These are phyloP conservation scores for Didymellaceae sp. DNA, from an alignment of 2,329 filamentous ascomycete genomes.

Conservation along the genomic window DNA sequence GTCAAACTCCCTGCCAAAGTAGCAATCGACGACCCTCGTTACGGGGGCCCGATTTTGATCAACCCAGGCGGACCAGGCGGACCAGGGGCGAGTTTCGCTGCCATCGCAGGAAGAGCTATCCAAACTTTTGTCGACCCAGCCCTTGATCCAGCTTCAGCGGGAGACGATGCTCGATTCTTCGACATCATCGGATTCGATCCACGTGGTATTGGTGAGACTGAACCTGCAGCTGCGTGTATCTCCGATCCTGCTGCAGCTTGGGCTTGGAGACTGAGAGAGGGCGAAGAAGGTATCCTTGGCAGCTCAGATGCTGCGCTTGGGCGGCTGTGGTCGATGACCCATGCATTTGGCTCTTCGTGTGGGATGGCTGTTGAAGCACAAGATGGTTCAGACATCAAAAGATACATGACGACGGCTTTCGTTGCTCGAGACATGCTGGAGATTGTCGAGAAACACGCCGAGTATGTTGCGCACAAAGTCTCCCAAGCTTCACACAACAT, in stretches of 20 bases:
- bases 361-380: slow-evolving; percentile 29
- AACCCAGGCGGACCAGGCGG: slow-evolving; percentile 56
- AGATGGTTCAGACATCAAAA: slow-evolving; percentile 47
- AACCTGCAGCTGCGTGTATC: slow-evolving; percentile 47
- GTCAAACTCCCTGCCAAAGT: slow-evolving; percentile 43
- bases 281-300: slow-evolving; percentile 48
- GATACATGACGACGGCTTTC: slow-evolving; percentile 55
- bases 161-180: slow-evolving; percentile 44
- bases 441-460: slow-evolving; percentile 54
- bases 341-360: slow-evolving; percentile 45
- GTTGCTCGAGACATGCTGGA: slow-evolving; percentile 59
- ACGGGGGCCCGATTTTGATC: slow-evolving; percentile 51
- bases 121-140: slow-evolving; percentile 40
- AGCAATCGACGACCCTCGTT: slow-evolving; percentile 44
- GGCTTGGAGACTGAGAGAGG: slow-evolving; percentile 47
- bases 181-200: slow-evolving; percentile 57
- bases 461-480: slow-evolving; percentile 35
- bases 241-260: slow-evolving; percentile 36
- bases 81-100: slow-evolving; percentile 45
- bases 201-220: slow-evolving; percentile 48
- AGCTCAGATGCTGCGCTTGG: slow-evolving; percentile 53
- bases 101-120: slow-evolving; percentile 29
- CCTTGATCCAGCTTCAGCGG: slow-evolving; percentile 13
- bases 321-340: slow-evolving; percentile 51
- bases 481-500: slow-evolving; percentile 1